Base-by-base conservation (phyloP, 2,329 filamentous ascomycete genomes). In the Claviceps fusiformis region DNA sequence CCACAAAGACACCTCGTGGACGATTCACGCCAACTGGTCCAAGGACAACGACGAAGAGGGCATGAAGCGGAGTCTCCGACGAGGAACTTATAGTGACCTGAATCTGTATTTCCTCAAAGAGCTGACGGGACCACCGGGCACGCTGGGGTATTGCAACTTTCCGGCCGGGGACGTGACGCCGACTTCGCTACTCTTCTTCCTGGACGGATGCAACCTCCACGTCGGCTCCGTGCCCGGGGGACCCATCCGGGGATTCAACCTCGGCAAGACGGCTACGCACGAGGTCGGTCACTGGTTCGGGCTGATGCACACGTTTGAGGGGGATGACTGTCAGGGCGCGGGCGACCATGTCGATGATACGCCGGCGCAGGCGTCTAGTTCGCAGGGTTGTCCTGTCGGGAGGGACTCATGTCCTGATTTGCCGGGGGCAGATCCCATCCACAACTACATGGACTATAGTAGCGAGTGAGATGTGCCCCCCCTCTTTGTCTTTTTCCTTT, bases 1-100 rank as follows among this genome's bases (percentile, higher is more conserved):
- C 44, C 67, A 75, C 50, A 67, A 69, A 51, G 64, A 67, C 57
- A 73, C 66, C 44, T 69, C 71, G 55, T 70, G 65, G 59, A 74
- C 73, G 43, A 61, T 75, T 62, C 75, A 78, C 66, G 50, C 62
- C 27, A 64, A 62, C 56, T 79, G 75, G 75, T 70, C 72, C 29
- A 71, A 68, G 47, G 49, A 71, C 59, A 55, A 56, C 27, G 58
- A 62, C 52, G 46, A 48, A 29, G 69, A 74, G 60, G 62, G 59
- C 35, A 76, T 76, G 73, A 75, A 75, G 68, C 62, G 61, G 43
- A 59, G 67, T 31, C 68, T 76, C 47, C 70, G 71, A 58, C 68
- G 71, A 63, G 70, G 70, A 54, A 64, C 57, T 51, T 71, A 71
- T 59, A 45, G 61, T 3, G 66, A 71, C 55, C 68, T 76, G 35